A percentile compares a stretch with the other conserved stretches of the same genome.
These are phyloP conservation scores for Erysimum pusillum DNA, from an alignment of 441 rosid species.

Conservation along the genomic window DNA sequence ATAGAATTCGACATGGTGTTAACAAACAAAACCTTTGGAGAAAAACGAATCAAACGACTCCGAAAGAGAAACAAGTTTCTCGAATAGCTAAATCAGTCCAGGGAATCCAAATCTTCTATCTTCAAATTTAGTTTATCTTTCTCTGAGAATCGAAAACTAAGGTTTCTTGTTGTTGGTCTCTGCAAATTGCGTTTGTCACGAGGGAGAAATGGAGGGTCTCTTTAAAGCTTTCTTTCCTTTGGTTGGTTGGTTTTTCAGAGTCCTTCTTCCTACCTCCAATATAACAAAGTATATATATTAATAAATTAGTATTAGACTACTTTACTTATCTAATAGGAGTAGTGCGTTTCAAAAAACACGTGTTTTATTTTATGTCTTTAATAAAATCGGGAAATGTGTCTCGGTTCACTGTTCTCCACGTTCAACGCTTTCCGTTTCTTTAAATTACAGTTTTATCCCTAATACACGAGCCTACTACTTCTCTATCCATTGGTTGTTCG, in stretches of 20 bases:
- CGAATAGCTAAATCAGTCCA: background rate
- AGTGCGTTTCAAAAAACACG: slow-evolving; percentile 33
- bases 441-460: slow-evolving; percentile 29
- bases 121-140: background rate
- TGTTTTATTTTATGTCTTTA: slow-evolving; percentile 9
- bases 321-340: background rate
- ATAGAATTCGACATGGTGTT: slow-evolving; percentile 60
- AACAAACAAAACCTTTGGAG: background rate
- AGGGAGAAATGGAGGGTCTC: slow-evolving; percentile 38
- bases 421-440: slow-evolving; percentile 31
- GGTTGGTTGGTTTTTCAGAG: slow-evolving; percentile 28
- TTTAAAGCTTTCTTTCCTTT: slow-evolving; percentile 12
- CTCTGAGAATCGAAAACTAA: background rate
- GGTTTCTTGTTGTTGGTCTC: background rate
- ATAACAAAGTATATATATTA: background rate
- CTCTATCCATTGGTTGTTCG: slow-evolving; percentile 6
- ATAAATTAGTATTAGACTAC: background rate
- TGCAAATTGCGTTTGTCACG: slow-evolving; percentile 43
- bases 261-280: slow-evolving; percentile 30
- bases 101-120: slow-evolving; percentile 4
- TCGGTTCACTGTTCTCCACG: slow-evolving; percentile 41
- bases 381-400: slow-evolving; percentile 15
- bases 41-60: background rate
- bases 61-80: background rate
- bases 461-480: slow-evolving; percentile 18